These are phyloP conservation scores for Entonaema liquescens DNA, from an alignment of 495 filamentous ascomycete genomes.

Conservation along the genomic window DNA sequence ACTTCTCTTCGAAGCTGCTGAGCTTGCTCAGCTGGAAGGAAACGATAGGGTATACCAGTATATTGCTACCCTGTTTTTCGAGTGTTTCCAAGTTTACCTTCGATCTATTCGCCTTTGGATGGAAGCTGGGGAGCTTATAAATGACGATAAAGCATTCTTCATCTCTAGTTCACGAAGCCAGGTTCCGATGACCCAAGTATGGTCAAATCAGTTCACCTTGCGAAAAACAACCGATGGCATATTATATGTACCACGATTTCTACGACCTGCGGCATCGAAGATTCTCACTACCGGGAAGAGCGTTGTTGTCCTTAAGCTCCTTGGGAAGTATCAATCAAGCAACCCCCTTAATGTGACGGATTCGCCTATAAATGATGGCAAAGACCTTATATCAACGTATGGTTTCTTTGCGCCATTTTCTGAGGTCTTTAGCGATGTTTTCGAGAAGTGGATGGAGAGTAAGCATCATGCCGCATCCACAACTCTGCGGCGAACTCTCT, in stretches of 20 bases:
- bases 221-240: constrained; percentile 61
- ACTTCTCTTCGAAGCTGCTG: constrained; percentile 72
- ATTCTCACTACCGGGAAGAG: constrained; percentile 91
- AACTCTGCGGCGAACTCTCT: constrained; percentile 71
- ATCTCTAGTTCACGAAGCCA: constrained; percentile 66
- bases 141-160: constrained; percentile 74
- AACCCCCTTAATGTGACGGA: constrained; percentile 21
- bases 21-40: constrained; percentile 73
- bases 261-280: constrained; percentile 69
- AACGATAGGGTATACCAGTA: constrained; percentile 65
- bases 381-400: constrained; percentile 56
- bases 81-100: constrained; percentile 84
- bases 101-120: constrained; percentile 85
- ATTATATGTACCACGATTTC: constrained; percentile 75
- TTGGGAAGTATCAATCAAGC: constrained; percentile 55
- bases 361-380: constrained; percentile 61
- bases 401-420: constrained; percentile 73
- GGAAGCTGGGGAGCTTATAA: constrained; percentile 75
- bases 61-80: constrained; percentile 75
- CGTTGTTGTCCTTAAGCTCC: constrained; percentile 78
- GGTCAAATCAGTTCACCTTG: constrained; percentile 78
- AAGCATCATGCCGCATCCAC: constrained; percentile 73
- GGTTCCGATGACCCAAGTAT: constrained; percentile 70
- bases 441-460: constrained; percentile 74
- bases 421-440: constrained; percentile 72